Conservation (phyloP, 75 land plant genomes). For the Ceratopteris richardii region DNA sequence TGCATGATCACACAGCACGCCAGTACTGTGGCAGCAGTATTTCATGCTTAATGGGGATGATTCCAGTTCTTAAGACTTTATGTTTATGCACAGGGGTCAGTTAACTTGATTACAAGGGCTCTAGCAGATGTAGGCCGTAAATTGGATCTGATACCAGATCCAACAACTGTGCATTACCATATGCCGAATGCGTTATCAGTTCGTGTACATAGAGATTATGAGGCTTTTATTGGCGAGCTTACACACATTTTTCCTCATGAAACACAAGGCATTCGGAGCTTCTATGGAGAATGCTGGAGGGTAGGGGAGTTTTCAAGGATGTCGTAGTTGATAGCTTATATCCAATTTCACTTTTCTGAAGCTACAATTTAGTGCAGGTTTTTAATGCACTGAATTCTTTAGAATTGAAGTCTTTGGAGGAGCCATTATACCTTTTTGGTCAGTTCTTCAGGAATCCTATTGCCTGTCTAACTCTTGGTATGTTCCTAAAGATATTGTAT, state of each 20-base stretch:
- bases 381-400: slow-evolving; percentile 85
- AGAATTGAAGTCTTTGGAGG: slow-evolving; percentile 93
- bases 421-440: slow-evolving; percentile 91
- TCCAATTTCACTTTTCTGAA: not conserved
- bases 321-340: not conserved
- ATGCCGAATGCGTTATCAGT: slow-evolving; percentile 76
- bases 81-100: slow-evolving; percentile 48
- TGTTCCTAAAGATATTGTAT: not conserved
- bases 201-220: slow-evolving; percentile 69
- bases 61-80: no score
- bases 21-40: no score
- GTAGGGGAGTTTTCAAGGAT: slow-evolving; percentile 37
- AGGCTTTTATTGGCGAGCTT: slow-evolving; percentile 63
- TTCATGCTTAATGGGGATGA: no score
- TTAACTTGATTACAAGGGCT: slow-evolving; percentile 84
- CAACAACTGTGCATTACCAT: slow-evolving; percentile 96
- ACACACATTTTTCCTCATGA: slow-evolving; percentile 71
- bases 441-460: slow-evolving; percentile 90
- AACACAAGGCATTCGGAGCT: slow-evolving; percentile 63
- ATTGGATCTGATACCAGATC: slow-evolving; percentile 87
- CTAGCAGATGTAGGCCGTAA: slow-evolving; percentile 78
- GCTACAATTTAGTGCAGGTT: slow-evolving; percentile 31
- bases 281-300: slow-evolving; percentile 89
- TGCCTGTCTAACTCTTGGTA: slow-evolving; percentile 93
- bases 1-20: no score